Conservation (phyloP, 2,329 filamentous ascomycete species). For the Fusarium sp. region DNA sequence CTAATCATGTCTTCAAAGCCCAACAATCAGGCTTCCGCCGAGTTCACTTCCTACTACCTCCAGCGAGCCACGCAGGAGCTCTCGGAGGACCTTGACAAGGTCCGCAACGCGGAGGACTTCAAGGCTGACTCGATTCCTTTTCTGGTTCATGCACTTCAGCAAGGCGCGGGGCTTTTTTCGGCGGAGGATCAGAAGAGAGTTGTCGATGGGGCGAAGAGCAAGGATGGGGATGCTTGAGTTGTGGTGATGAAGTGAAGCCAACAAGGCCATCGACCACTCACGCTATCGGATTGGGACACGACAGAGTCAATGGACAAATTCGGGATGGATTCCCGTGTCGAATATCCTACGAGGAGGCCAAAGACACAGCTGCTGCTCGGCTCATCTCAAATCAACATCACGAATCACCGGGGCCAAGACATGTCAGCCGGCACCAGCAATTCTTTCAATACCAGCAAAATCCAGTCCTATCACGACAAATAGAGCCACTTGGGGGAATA, state of each 20-base stretch:
- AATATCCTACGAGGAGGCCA: background rate
- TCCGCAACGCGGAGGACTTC: constrained; percentile 74
- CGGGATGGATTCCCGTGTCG: too few species aligned
- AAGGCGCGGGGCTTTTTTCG: constrained; percentile 69
- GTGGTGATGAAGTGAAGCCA: background rate
- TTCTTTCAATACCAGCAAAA: background rate
- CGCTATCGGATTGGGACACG: background rate
- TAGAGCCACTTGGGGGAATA: background rate
- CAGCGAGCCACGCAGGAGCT: constrained; percentile 74
- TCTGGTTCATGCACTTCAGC: constrained; percentile 71
- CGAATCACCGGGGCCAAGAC: background rate
- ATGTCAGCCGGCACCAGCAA: background rate
- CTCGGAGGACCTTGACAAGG: constrained; percentile 74
- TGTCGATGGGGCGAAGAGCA: constrained; percentile 25
- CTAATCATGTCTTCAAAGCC: constrained; percentile 31
- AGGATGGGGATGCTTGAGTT: constrained; percentile 27
- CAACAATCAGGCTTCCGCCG: constrained; percentile 36
- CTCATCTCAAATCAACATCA: background rate
- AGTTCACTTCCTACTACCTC: constrained; percentile 72
- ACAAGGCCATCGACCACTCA: background rate
- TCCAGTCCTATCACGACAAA: background rate
- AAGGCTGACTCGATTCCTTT: constrained; percentile 68
- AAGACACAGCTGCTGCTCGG: background rate
- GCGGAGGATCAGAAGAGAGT: constrained; percentile 49
- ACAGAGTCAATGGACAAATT: background rate